Evolutionary conservation across 441 rosid species (phyloP).

Genomic region (Erysimum cheiri): DNA sequence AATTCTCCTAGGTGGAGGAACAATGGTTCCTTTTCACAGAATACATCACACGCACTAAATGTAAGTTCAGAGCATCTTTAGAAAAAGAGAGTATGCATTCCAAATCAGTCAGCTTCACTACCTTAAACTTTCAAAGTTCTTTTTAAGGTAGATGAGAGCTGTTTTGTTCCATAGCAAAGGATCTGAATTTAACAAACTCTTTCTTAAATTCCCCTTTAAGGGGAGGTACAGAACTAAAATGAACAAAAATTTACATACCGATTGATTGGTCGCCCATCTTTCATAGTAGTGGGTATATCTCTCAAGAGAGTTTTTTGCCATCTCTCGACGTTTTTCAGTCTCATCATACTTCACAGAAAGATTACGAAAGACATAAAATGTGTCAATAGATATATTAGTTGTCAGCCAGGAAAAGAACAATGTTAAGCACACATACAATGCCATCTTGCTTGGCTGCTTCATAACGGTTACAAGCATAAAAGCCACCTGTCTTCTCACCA

Average conservation of each 20-base stretch:
- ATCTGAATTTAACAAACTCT: neutral
- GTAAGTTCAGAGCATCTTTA: neutral
- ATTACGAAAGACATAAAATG: neutral
- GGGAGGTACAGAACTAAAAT: neutral
- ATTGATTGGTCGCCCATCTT: conserved; percentile 85
- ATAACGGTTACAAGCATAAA: conserved; percentile 82
- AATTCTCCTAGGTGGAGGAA: neutral
- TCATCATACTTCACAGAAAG: conserved; percentile 61
- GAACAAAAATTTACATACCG: conserved; percentile 47
- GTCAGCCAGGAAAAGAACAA: conserved; percentile 5
- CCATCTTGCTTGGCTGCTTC: conserved; percentile 84
- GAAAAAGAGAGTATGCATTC: conserved; percentile 8
- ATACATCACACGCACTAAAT: conserved; percentile 11
- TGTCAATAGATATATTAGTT: neutral
- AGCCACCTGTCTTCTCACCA: conserved; percentile 88
- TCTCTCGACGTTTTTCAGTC: conserved; percentile 76
- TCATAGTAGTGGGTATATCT: conserved; percentile 87
- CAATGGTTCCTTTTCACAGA: neutral
- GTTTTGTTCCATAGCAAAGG: neutral
- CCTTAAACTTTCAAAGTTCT: neutral
- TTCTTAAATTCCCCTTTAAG: neutral
- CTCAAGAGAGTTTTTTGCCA: conserved; percentile 84
- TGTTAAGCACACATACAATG: conserved; percentile 53
- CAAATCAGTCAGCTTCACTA: conserved; percentile 13
- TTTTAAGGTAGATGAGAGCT: conserved; percentile 13